Percentiles rank a stretch among this genome's conserved stretches.
phyloP scores from a whole-genome alignment of 805 yeast species.

The Wickerhamomyces ciferrii region DNA sequence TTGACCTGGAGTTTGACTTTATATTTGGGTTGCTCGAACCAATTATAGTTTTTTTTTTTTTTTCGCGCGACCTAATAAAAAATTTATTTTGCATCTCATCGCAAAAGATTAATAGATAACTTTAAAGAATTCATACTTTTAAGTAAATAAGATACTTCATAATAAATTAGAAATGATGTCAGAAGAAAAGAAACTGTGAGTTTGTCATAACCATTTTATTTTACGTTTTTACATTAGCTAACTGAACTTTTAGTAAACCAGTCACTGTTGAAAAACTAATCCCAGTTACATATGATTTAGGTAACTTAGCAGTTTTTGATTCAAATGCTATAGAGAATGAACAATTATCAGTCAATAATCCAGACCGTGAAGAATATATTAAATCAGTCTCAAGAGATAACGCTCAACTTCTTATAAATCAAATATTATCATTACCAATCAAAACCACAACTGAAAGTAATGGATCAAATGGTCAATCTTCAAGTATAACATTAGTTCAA shows the following conservation, averaged over 20 bases:
- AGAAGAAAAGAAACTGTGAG: neutral
- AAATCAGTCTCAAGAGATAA: slow-evolving; percentile 78
- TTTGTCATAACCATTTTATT: no score
- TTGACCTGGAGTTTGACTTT: no score
- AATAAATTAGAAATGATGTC: neutral
- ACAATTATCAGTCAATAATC: slow-evolving; percentile 45
- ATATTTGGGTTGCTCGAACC: neutral
- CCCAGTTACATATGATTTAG: slow-evolving; percentile 85
- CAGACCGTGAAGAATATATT: slow-evolving; percentile 59
- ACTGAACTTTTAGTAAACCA: slow-evolving; percentile 40
- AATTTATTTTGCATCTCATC: neutral
- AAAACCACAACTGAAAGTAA: slow-evolving; percentile 77
- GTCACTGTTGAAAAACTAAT: slow-evolving; percentile 88
- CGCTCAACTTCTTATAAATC: slow-evolving; percentile 86
- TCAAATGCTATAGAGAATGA: slow-evolving; percentile 74
- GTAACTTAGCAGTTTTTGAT: slow-evolving; percentile 87
- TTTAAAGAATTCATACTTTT: neutral
- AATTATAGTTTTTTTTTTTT: neutral
- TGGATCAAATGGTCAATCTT: slow-evolving; percentile 50
- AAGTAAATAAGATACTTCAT: neutral
- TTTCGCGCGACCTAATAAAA: neutral
- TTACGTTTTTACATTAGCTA: no score
- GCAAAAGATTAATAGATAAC: neutral
- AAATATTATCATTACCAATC: slow-evolving; percentile 83
- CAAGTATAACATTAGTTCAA: slow-evolving; percentile 76